phyloP scores from a whole-genome alignment of 2,329 filamentous ascomycete species.

The Diaporthe vaccinii region DNA sequence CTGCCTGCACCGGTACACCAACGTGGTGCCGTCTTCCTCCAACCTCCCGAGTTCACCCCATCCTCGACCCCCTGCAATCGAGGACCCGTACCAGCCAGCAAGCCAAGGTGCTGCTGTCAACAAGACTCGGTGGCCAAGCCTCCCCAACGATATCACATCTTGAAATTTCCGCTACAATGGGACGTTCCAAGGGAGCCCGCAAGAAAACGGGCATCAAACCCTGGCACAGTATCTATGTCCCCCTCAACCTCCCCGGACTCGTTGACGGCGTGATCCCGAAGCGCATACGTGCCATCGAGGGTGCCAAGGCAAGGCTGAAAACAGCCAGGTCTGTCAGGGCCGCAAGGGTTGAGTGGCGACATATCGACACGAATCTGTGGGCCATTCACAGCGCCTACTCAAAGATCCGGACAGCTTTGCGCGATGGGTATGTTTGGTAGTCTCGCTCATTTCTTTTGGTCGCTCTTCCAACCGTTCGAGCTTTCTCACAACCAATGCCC shows the following conservation, averaged over 20 bases:
- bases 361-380: background rate
- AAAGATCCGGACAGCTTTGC: background rate
- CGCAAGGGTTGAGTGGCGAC: background rate
- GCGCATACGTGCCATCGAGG: background rate
- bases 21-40: background rate
- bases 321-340: background rate
- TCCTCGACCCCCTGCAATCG: background rate
- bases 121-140: background rate
- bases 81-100: rapidly evolving
- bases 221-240: background rate
- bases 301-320: background rate
- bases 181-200: no score
- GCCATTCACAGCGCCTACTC: background rate
- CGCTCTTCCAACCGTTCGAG: no score
- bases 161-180: background rate
- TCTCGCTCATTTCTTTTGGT: no score
- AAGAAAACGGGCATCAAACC: background rate
- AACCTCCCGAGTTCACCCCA: background rate
- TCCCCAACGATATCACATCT: background rate
- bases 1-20: background rate
- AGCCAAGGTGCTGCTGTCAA: background rate
- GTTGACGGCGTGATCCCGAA: background rate
- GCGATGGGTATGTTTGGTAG: background rate
- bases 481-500: no score
- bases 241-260: background rate